Evolutionary conservation across 225 moss, liverwort and hornwort genomes (phyloP).

Genomic region (Asterella californica): DNA sequence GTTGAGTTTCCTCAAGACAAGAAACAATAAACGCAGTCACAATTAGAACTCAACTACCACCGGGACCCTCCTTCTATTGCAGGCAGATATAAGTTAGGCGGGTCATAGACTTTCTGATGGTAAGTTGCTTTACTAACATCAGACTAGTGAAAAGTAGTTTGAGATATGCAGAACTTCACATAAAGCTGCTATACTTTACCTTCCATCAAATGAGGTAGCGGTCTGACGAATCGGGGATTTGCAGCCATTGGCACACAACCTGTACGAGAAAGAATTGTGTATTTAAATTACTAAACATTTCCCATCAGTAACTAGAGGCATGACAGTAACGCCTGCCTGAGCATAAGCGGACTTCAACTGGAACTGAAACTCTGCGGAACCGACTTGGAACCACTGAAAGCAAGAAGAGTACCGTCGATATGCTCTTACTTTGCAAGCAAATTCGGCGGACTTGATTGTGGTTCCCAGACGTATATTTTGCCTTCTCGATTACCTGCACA

Average conservation of each 20-base stretch:
- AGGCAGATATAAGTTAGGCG: too few relatives aligned
- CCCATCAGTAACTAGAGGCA: not conserved
- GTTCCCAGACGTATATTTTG: conserved; percentile 86
- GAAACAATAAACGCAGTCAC: not conserved
- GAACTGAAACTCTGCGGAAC: not conserved
- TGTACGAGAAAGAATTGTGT: not conserved
- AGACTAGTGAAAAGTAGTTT: not conserved
- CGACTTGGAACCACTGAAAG: not conserved
- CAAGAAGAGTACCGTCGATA: not conserved
- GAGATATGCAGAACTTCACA: not conserved
- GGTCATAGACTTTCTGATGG: not conserved
- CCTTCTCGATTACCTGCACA: conserved; percentile 80
- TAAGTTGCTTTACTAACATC: not conserved
- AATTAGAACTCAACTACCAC: too few relatives aligned
- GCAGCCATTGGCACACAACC: conserved; percentile 35
- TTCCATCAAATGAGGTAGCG: conserved; percentile 84
- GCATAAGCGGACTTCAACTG: not conserved
- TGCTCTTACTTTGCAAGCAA: conserved; percentile 66
- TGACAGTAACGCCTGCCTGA: not conserved
- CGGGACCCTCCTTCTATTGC: too few relatives aligned
- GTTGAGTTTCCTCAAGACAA: not conserved
- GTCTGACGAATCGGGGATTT: conserved; percentile 96
- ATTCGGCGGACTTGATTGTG: conserved; percentile 82
- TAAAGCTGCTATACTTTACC: conserved; percentile 21
- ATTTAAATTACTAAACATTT: not conserved